phyloP scores from a whole-genome alignment of 164 flowering plant genomes.

The Nymphaea thermarum region DNA sequence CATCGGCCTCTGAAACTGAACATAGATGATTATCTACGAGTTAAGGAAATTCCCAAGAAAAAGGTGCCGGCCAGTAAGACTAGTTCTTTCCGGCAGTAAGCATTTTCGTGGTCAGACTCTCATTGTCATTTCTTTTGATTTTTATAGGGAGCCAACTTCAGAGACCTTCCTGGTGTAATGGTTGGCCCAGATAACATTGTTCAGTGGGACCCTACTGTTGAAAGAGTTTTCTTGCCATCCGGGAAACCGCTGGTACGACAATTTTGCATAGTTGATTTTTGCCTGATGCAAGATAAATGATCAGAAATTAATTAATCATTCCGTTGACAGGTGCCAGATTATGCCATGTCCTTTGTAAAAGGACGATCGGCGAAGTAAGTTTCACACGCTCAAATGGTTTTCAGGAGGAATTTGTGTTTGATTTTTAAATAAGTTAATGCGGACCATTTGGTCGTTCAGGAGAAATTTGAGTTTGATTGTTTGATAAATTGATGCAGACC shows the following conservation, averaged over 20 bases:
- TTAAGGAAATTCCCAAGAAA: conserved; percentile 46
- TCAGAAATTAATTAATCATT: neutral
- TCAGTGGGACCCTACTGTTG: conserved; percentile 27
- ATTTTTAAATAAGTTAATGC: too few species aligned
- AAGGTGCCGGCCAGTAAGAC: conserved; percentile 31
- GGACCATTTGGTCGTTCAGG: neutral
- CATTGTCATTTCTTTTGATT: too few species aligned
- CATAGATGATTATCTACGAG: conserved; percentile 58
- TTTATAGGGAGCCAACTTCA: conserved; percentile 46
- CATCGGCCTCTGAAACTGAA: conserved; percentile 57
- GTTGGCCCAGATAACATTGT: conserved; percentile 38
- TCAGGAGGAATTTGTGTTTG: neutral
- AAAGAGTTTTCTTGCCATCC: conserved; percentile 30
- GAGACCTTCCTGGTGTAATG: conserved; percentile 52
- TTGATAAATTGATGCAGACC: conserved; percentile 32
- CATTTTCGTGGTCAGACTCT: too few species aligned
- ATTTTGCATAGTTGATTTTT: too few species aligned
- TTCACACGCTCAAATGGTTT: neutral
- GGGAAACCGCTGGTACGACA: conserved; percentile 65
- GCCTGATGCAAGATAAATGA: too few species aligned
- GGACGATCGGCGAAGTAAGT: conserved; percentile 65
- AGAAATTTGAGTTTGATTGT: neutral
- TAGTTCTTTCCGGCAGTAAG: too few species aligned
- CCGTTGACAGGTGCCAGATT: conserved; percentile 57
- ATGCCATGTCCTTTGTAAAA: conserved; percentile 49